phyloP scores from a whole-genome alignment of 345 rosid genomes.

The Murraya koenigii region DNA sequence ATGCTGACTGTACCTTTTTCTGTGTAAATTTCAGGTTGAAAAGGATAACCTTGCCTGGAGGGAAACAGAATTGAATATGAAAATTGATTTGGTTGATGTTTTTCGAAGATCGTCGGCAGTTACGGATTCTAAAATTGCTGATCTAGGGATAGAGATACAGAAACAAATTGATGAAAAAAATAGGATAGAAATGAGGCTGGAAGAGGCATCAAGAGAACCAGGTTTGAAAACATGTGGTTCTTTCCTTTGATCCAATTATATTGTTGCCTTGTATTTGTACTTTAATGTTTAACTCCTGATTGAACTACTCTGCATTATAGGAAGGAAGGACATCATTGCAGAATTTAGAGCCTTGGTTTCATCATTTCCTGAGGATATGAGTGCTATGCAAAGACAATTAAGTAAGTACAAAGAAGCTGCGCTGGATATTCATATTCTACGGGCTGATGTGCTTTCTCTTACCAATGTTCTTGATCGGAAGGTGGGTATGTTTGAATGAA shows the following conservation, averaged over 20 bases:
- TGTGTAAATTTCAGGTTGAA: constrained; percentile 58
- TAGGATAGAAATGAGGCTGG: constrained; percentile 57
- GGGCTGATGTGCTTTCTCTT: constrained; percentile 79
- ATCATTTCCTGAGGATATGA: constrained; percentile 91
- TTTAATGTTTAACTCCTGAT: constrained; percentile 21
- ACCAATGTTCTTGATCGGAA: constrained; percentile 59
- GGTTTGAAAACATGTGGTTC: constrained; percentile 41
- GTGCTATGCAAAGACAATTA: constrained; percentile 73
- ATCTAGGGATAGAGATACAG: constrained; percentile 61
- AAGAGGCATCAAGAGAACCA: constrained; percentile 67
- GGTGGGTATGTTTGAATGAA: constrained; percentile 46
- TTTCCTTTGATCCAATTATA: constrained; percentile 16
- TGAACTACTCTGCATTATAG: constrained; percentile 41
- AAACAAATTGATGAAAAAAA: constrained; percentile 60
- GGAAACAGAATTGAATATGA: constrained; percentile 73
- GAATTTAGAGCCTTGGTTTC: constrained; percentile 85
- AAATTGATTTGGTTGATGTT: constrained; percentile 73
- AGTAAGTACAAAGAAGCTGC: constrained; percentile 72
- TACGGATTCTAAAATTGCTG: constrained; percentile 60
- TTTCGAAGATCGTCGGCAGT: constrained; percentile 66
- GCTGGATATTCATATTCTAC: constrained; percentile 69
- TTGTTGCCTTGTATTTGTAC: constrained; percentile 8
- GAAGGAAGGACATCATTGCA: constrained; percentile 81
- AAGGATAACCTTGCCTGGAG: constrained; percentile 83
- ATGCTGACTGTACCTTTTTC: constrained; percentile 27